A percentile compares a stretch with the other conserved stretches of the same genome.
These are phyloP conservation scores for Synchytrium microbalum DNA, from an alignment of 371 early-diverging fungal species.

Conservation along the genomic window DNA sequence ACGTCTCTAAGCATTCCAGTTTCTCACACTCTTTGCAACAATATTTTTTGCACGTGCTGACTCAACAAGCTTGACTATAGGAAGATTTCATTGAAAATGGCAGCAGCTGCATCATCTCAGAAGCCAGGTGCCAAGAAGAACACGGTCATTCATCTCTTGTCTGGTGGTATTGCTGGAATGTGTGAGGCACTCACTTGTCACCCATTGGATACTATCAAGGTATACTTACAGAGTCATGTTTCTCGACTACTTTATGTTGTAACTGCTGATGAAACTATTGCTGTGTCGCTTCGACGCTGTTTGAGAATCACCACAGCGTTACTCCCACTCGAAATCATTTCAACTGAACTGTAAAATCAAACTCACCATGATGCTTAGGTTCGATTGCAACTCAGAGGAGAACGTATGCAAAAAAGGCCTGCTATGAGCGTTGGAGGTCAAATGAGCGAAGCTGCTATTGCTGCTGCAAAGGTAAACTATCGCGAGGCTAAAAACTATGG, in stretches of 20 bases:
- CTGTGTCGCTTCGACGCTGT: no score
- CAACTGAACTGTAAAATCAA: no score
- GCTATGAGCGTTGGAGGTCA: conserved; percentile 17
- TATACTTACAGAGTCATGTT: conserved; percentile 40
- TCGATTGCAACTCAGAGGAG: conserved; percentile 24
- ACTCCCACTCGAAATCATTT: no score
- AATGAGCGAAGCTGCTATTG: conserved; percentile 17
- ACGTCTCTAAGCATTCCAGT: no score
- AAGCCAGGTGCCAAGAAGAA: conserved; percentile 22
- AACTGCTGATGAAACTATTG: no score
- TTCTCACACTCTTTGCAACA: no score
- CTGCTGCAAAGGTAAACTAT: conserved; percentile 24
- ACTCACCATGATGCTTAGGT: no score
- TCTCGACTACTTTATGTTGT: no score
- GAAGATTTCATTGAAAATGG: no score
- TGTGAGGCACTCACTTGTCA: conserved; percentile 91
- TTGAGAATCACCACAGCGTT: no score
- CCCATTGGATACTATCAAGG: conserved; percentile 97
- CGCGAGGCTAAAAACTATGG: neutral
- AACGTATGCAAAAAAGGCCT: conserved; percentile 17
- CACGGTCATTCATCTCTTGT: conserved; percentile 39
- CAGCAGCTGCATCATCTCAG: neutral
- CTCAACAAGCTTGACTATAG: no score
- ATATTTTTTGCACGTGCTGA: no score
- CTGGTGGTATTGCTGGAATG: conserved; percentile 91